A percentile compares a stretch with the other conserved stretches of the same genome.
Conservation (phyloP, 2,329 filamentous ascomycete species). For the Fusarium sp. region DNA sequence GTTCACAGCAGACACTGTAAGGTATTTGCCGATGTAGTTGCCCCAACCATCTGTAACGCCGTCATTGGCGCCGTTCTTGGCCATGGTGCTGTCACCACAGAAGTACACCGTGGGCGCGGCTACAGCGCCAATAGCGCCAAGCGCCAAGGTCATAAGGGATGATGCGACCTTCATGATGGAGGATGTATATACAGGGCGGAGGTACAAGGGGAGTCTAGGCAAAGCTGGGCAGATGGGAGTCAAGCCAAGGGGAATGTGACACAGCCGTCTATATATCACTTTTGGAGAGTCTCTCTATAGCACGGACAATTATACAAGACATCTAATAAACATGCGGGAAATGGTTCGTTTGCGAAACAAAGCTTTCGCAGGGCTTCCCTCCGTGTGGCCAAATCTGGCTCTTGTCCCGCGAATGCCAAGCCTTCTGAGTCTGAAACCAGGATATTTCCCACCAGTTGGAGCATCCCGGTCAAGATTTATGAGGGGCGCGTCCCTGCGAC, state of each 20-base stretch:
- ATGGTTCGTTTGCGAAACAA: slow-evolving; percentile 28
- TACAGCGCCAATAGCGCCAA: slow-evolving; percentile 34
- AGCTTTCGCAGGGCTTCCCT: slow-evolving; percentile 17
- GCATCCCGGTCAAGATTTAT: neutral
- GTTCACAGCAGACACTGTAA: slow-evolving; percentile 67
- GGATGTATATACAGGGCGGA: neutral
- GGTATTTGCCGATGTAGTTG: slow-evolving; percentile 69
- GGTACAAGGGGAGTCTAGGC: neutral
- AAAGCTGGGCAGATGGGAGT: neutral
- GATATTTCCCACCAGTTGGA: slow-evolving; percentile 38
- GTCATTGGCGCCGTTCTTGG: slow-evolving; percentile 60
- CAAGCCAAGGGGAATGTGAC: neutral
- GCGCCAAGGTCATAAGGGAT: slow-evolving; percentile 34
- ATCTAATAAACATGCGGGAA: slow-evolving; percentile 4
- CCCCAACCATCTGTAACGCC: slow-evolving; percentile 72
- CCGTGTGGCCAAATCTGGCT: slow-evolving; percentile 28
- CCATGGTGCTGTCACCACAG: slow-evolving; percentile 76
- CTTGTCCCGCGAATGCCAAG: slow-evolving; percentile 11
- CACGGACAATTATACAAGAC: neutral
- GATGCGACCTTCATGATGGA: slow-evolving; percentile 43
- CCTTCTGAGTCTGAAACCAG: slow-evolving; percentile 11
- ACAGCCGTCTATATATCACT: slow-evolving; percentile 26
- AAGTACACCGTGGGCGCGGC: slow-evolving; percentile 64
- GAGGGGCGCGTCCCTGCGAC: slow-evolving; percentile 17
- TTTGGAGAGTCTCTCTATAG: neutral